Evolutionary conservation across 129 eudicot genomes (phyloP).

Genomic region (Flaveria linearis): DNA sequence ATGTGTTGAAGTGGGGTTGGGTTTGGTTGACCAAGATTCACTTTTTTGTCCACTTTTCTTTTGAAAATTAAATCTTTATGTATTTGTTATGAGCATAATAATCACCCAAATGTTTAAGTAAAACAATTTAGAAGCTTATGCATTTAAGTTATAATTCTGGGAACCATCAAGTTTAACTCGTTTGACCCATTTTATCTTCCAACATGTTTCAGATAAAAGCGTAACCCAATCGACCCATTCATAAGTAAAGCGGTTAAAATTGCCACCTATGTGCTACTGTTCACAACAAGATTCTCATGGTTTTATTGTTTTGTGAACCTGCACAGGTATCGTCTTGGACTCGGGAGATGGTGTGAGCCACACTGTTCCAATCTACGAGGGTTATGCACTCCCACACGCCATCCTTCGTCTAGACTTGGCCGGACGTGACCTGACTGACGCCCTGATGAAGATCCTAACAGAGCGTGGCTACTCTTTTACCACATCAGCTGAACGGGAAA

Average conservation of each 20-base stretch:
- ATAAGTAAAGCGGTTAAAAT: not conserved
- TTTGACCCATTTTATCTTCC: not conserved
- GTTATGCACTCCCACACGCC: slow-evolving; percentile 47
- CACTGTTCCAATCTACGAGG: slow-evolving; percentile 45
- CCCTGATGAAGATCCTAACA: slow-evolving; percentile 41
- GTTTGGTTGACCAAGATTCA: not conserved
- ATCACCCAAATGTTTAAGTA: not conserved
- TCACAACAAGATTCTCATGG: not conserved
- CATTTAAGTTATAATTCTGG: not conserved
- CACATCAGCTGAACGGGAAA: slow-evolving; percentile 46
- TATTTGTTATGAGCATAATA: not conserved
- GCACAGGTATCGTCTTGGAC: slow-evolving; percentile 41
- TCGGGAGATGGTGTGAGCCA: slow-evolving; percentile 49
- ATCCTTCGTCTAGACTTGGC: slow-evolving; percentile 47
- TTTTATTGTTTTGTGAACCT: not conserved
- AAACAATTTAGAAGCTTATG: not conserved
- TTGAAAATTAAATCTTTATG: not conserved
- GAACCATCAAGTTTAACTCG: not conserved
- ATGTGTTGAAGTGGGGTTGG: not conserved
- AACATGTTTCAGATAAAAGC: not conserved
- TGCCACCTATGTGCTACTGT: not conserved
- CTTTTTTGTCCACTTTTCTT: not conserved
- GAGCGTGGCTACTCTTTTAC: slow-evolving; percentile 48
- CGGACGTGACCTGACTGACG: slow-evolving; percentile 47
- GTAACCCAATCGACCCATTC: not conserved